These are phyloP conservation scores for Gossypium anomalum DNA, from an alignment of 345 rosid genomes.

Conservation along the genomic window DNA sequence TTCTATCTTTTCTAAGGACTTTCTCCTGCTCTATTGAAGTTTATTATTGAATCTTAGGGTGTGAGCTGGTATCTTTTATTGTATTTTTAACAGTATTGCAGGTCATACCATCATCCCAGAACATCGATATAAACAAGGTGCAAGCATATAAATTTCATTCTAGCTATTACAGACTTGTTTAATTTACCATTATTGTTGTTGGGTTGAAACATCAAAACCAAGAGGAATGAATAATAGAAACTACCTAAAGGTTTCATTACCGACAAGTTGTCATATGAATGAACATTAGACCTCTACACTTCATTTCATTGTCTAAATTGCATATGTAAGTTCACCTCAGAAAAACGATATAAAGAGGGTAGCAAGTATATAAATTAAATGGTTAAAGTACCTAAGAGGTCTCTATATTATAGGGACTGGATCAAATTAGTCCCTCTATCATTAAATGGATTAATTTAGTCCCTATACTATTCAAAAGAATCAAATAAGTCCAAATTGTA, in stretches of 20 bases:
- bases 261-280: not conserved
- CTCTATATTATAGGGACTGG: too few species aligned
- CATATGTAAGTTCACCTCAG: not conserved
- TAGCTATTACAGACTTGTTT: constrained; percentile 6
- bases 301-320: not conserved
- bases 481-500: too few species aligned
- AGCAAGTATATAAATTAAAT: not conserved
- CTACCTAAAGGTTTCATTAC: not conserved
- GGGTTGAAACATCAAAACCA: constrained; percentile 70
- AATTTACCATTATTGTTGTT: constrained; percentile 29
- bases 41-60: too few species aligned
- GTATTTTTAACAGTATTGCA: too few species aligned
- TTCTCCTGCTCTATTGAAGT: too few species aligned
- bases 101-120: not conserved
- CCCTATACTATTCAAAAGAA: too few species aligned
- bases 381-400: too few species aligned
- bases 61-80: too few species aligned
- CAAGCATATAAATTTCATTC: not conserved
- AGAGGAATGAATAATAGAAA: constrained; percentile 57
- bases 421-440: too few species aligned
- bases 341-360: not conserved
- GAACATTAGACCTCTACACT: not conserved
- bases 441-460: too few species aligned
- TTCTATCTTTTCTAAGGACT: too few species aligned
- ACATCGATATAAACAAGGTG: not conserved